Evolutionary conservation across 2,329 filamentous ascomycete genomes (phyloP).

Genomic region (Pseudogymnoascus sp.): DNA sequence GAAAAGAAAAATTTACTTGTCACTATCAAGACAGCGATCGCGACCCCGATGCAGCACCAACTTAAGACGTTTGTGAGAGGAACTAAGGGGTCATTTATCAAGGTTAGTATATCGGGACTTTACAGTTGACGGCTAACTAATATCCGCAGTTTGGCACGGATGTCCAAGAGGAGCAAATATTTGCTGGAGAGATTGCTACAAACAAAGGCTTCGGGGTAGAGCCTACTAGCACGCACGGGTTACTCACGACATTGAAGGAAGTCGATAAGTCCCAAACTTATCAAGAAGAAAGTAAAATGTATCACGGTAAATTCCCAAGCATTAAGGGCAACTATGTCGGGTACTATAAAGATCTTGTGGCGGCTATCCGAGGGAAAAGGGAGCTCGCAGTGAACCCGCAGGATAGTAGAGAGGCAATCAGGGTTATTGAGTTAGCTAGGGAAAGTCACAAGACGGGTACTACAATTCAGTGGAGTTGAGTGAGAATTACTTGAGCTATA

Average conservation of each 20-base stretch:
- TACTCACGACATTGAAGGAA: slow-evolving; percentile 33
- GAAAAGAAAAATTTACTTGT: slow-evolving; percentile 28
- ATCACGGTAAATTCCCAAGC: slow-evolving; percentile 33
- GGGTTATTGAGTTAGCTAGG: slow-evolving; percentile 37
- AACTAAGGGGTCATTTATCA: slow-evolving; percentile 33
- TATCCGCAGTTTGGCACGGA: slow-evolving; percentile 24
- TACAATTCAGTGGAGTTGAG: slow-evolving; percentile 26
- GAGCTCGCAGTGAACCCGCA: slow-evolving; percentile 35
- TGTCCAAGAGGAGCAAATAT: slow-evolving; percentile 31
- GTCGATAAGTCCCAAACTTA: slow-evolving; percentile 31
- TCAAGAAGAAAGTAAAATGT: slow-evolving; percentile 29
- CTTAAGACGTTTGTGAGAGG: slow-evolving; percentile 30
- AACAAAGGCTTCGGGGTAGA: slow-evolving; percentile 32
- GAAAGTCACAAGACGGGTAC: slow-evolving; percentile 31
- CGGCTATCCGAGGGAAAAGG: slow-evolving; percentile 33
- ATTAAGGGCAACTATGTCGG: slow-evolving; percentile 34
- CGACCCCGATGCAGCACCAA: slow-evolving; percentile 26
- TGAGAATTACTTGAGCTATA: background rate
- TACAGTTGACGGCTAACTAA: background rate
- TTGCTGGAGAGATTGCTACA: slow-evolving; percentile 26
- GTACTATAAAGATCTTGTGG: slow-evolving; percentile 36
- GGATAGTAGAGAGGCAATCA: slow-evolving; percentile 33
- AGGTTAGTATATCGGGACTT: slow-evolving; percentile 23
- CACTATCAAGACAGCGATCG: slow-evolving; percentile 30
- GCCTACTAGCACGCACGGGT: slow-evolving; percentile 31